Evolutionary conservation across 2,329 filamentous ascomycete genomes (phyloP), one percentile per base, ranked within the genome.

Genomic region (Cladophialophora carrionii): DNA sequence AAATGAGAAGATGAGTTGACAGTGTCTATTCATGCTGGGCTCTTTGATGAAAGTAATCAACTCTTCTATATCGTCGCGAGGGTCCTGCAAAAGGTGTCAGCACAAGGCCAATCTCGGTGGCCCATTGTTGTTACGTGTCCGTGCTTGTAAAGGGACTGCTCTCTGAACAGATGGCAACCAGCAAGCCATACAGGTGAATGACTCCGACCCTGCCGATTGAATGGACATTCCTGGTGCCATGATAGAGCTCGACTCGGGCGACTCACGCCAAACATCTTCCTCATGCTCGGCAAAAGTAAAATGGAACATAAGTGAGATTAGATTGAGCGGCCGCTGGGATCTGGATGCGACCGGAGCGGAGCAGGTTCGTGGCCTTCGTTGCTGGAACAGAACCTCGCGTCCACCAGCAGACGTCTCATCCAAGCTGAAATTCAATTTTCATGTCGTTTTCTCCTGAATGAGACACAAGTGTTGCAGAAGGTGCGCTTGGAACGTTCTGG

Each of bases 31-130:
- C 29, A 10, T 20, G 22, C 52, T 8, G 24, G 12, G 17, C 17
- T n/a, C 29, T 54, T 7, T 54, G 52, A 12, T 54, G 52, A 32
- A 54, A 54, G n/a, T 54, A 54, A 5, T 26, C 52, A n/a, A 54
- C 52, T 54, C 52, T 10, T 31, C 52, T 29, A 54, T 54, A 54
- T 31, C 29, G 20, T 32, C 14, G 4, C 20, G 24, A 7, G 29
- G 3, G 52, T 31, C n/a, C 52, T 34, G 52, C 12, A n/a, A 54
- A 24, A 54, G 52, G 52, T 32, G 52, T 31, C 24, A 54, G 52
- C 9, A 54, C 52, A 14, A 54, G 29, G n/a, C 52, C 52, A 6
- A 54, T 54, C 52, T 54, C 52, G 4, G 29, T 54, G 8, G 31
- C 52, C 24, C 48, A 22, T 14, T 24, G 48, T 9, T 51, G 48